A percentile compares a stretch with the other conserved stretches of the same genome.
Conservation (phyloP, 2,329 filamentous ascomycete species). For the Colletotrichum shisoi region DNA sequence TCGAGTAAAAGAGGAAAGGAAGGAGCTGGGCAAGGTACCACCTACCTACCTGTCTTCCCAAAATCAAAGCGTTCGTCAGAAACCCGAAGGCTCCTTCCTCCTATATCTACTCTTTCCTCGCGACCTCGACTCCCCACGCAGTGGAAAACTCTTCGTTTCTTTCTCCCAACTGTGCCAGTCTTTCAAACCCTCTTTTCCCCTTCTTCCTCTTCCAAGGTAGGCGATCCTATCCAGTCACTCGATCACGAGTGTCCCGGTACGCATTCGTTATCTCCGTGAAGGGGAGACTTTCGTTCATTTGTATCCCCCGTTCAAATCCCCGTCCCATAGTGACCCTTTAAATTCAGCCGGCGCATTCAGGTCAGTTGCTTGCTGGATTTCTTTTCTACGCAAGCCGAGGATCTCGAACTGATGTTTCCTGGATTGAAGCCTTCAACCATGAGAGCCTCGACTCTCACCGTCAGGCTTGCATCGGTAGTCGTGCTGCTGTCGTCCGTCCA, state of each 20-base stretch:
- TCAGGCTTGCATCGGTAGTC: constrained; percentile 48
- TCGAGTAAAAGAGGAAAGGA: not conserved
- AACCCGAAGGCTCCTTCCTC: constrained; percentile 9
- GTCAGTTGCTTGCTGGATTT: not conserved
- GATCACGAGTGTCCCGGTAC: not conserved
- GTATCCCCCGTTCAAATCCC: not conserved
- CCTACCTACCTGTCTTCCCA: not conserved
- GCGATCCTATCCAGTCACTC: not conserved
- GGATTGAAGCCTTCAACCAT: constrained; percentile 43
- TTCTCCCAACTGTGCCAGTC: not conserved
- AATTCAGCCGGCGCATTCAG: not conserved
- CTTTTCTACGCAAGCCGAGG: not conserved
- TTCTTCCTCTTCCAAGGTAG: too few species aligned
- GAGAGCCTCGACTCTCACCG: constrained; percentile 48
- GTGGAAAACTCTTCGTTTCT: not conserved
- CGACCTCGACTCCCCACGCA: not conserved
- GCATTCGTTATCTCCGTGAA: constrained; percentile 11
- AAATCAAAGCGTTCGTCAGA: not conserved
- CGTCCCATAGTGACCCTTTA: not conserved
- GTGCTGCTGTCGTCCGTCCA: constrained; percentile 44
- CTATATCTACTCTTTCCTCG: constrained; percentile 26
- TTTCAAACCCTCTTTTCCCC: not conserved
- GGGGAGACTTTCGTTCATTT: constrained; percentile 10
- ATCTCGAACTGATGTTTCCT: not conserved
- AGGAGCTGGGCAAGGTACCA: not conserved